Conservation (phyloP, 2,329 filamentous ascomycete species). For the Didymella lethalis region DNA sequence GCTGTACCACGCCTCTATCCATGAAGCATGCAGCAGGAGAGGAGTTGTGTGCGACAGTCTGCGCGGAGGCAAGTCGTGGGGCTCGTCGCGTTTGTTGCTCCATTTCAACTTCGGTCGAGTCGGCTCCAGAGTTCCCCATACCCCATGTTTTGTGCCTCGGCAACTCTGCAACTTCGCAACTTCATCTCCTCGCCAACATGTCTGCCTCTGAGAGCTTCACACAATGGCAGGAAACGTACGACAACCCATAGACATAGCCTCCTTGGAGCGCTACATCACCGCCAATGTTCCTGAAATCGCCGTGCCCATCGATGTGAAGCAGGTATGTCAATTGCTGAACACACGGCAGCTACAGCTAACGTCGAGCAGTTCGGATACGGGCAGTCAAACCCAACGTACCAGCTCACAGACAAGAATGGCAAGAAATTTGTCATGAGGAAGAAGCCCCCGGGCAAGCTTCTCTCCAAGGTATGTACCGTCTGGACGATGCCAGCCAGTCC, state of each 20-base stretch:
- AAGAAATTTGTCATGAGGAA: conserved; percentile 89
- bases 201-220: conserved; percentile 24
- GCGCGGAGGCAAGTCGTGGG: not conserved
- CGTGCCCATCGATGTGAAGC: conserved; percentile 84
- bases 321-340: conserved; percentile 64
- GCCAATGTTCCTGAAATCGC: conserved; percentile 83
- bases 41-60: not conserved
- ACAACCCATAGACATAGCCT: conserved; percentile 85
- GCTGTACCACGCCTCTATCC: too few relatives aligned
- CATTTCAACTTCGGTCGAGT: conserved; percentile 11
- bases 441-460: conserved; percentile 93
- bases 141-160: conserved; percentile 18
- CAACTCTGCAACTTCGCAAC: conserved; percentile 14
- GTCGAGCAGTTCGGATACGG: conserved; percentile 85
- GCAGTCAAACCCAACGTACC: conserved; percentile 97
- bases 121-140: conserved; percentile 12
- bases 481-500: too few relatives aligned
- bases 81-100: not conserved
- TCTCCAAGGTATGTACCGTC: conserved; percentile 62
- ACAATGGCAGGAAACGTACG: conserved; percentile 85
- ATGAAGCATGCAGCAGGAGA: not conserved
- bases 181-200: conserved; percentile 21
- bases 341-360: conserved; percentile 12
- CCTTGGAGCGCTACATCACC: conserved; percentile 80
- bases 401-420: conserved; percentile 76